These are phyloP conservation scores for Marasmius tenuissimus DNA, from an alignment of 1,284 basidiomycete genomes.

Conservation along the genomic window DNA sequence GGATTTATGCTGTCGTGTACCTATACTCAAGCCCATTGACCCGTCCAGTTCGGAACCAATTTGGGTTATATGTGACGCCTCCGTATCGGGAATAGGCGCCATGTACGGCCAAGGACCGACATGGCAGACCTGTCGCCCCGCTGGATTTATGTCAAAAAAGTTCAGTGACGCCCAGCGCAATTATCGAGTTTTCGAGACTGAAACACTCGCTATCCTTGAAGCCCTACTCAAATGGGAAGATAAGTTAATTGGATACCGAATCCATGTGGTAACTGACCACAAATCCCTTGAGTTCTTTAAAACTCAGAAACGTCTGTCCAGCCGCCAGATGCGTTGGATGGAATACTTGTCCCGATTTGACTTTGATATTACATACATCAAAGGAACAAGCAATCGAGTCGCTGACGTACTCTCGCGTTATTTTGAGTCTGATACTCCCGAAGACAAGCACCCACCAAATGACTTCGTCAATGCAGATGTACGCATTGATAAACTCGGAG, in stretches of 20 bases:
- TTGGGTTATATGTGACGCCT: slow-evolving; percentile 25
- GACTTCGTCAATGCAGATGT: too few species aligned
- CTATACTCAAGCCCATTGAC: too few species aligned
- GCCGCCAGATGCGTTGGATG: slow-evolving; percentile 10
- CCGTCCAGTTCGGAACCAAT: too few species aligned
- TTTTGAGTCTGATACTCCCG: slow-evolving; percentile 4
- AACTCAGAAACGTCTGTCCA: slow-evolving; percentile 3
- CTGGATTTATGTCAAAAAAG: too few species aligned
- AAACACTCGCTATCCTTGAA: too few species aligned
- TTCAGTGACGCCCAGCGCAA: too few species aligned
- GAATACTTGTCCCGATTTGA: too few species aligned
- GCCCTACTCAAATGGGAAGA: too few species aligned
- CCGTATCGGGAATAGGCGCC: slow-evolving; percentile 31
- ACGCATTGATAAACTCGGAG: neutral
- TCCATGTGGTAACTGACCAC: slow-evolving; percentile 11
- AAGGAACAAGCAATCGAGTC: slow-evolving; percentile 6
- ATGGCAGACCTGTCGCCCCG: too few species aligned
- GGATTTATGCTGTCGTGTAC: too few species aligned
- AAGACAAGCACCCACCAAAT: neutral
- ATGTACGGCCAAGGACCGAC: too few species aligned
- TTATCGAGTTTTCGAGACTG: too few species aligned
- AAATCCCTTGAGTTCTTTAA: slow-evolving; percentile 8
- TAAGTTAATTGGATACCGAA: slow-evolving; percentile 22
- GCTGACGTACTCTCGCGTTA: slow-evolving; percentile 9
- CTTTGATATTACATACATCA: slow-evolving; percentile 8